Conservation (phyloP, 2,329 filamentous ascomycete species). For the Colletotrichum liaoningense region DNA sequence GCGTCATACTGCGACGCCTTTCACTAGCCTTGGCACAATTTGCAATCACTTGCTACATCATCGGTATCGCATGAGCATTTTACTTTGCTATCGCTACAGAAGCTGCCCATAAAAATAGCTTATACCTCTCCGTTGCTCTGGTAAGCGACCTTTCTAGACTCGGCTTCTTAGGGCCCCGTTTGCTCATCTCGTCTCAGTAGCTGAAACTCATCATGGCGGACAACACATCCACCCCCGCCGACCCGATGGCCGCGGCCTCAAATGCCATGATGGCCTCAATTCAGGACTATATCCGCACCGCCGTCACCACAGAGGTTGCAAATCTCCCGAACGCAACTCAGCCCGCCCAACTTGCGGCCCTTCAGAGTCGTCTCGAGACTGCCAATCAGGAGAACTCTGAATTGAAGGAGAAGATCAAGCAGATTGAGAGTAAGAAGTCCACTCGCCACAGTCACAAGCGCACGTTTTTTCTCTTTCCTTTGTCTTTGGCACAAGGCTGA, state of each 20-base stretch:
- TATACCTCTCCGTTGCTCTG: not conserved
- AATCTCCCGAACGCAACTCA: not conserved
- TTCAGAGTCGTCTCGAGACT: slow-evolving; percentile 18
- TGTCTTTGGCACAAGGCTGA: not conserved
- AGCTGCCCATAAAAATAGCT: not conserved
- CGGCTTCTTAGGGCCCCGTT: not conserved
- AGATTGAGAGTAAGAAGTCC: slow-evolving; percentile 30
- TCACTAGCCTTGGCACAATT: not conserved
- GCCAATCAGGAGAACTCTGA: slow-evolving; percentile 17
- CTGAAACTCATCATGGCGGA: slow-evolving; percentile 19
- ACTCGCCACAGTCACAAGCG: not conserved
- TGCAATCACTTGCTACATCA: not conserved
- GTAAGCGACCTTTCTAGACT: not conserved
- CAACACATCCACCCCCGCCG: slow-evolving; percentile 1
- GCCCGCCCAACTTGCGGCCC: not conserved
- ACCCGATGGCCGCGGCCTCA: slow-evolving; percentile 22
- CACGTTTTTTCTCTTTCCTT: not conserved
- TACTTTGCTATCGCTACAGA: not conserved
- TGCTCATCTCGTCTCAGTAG: slow-evolving; percentile 3
- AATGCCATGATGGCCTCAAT: slow-evolving; percentile 17
- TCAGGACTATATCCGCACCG: slow-evolving; percentile 25
- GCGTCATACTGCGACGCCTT: not conserved
- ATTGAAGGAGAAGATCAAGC: slow-evolving; percentile 21
- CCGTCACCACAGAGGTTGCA: slow-evolving; percentile 9
- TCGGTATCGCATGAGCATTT: not conserved